phyloP scores from a whole-genome alignment of 371 early-diverging fungal genomes.

The Mortierella sp. region DNA sequence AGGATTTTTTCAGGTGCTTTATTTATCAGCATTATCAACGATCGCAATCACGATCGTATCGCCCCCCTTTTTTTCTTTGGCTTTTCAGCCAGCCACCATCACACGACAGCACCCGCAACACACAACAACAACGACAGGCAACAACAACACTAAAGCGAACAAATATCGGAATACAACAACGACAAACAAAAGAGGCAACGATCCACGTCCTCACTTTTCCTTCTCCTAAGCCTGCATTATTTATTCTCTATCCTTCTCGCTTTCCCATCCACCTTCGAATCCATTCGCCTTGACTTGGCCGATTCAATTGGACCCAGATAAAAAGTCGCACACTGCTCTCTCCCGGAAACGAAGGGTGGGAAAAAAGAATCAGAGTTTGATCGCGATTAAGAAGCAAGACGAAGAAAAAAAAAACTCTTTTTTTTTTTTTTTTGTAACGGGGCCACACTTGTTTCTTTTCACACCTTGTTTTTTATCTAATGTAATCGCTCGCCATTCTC shows the following conservation, averaged over 20 bases:
- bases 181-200: slow-evolving; percentile 1
- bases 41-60: slow-evolving; percentile 14
- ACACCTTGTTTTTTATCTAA: background rate
- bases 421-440: background rate
- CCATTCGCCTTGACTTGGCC: background rate
- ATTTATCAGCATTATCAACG: slow-evolving; percentile 13
- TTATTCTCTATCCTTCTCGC: background rate
- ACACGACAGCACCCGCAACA: background rate
- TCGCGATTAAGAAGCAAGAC: slow-evolving; percentile 28
- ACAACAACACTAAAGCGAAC: no score
- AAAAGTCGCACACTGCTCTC: slow-evolving; percentile 1
- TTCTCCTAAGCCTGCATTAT: background rate
- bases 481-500: slow-evolving; percentile 11
- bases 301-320: slow-evolving; percentile 13
- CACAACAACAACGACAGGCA: no score
- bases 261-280: background rate
- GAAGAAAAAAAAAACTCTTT: slow-evolving; percentile 4
- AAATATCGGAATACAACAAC: background rate
- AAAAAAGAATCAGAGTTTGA: slow-evolving; percentile 44
- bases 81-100: background rate
- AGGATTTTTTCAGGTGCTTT: slow-evolving; percentile 7
- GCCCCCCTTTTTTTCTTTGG: background rate
- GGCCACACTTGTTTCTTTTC: background rate
- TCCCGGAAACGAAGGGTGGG: slow-evolving; percentile 18
- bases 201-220: background rate